Evolutionary conservation across 257 asterid species (phyloP), one percentile per base, ranked within the genome.

Genomic region (Eucommia ulmoides): DNA sequence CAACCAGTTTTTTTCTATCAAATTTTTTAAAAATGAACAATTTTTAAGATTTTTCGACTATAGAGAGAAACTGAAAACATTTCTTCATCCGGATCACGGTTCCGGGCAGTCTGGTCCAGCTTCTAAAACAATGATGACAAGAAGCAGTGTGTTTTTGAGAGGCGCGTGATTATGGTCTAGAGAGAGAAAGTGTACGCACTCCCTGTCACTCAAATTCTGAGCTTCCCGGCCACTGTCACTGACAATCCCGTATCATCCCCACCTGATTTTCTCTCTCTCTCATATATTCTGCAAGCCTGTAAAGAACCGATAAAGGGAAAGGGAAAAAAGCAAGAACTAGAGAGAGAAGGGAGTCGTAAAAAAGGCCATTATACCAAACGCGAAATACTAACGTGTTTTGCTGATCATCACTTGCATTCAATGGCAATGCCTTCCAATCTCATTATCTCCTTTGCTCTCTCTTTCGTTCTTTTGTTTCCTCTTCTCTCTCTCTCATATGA

Each of bases 191-290:
- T n/a, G n/a, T n/a, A n/a, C n/a, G n/a, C n/a, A n/a, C n/a, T n/a
- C n/a, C n/a, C n/a, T n/a, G n/a, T n/a, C 73, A 61, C 81, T 76
- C 94, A 76, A 69, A 45, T 64, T 75, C 77, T 60, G 84, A 71
- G 73, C 77, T 76, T 65, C 54, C 87, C 72, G 72, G 69, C 77
- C 55, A 54, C 38, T 70, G 68, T 49, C 49, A 58, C 54, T 69
- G 44, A 41, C 22, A 67, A 49, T 49, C 54, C 54, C 71, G 41
- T 46, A 23, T 59, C 64, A 38, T 33, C 64, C 52, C 63, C 65
- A 65, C 60, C 68, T 63, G 65, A 61, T 42, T 59, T 76, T 41
- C 22, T 22, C 56, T 12, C 29, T 16, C 46, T 23, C 24, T 23
- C 48, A 29, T 29, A 29, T 29, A 12, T 42, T n/a, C 48, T 2